Evolutionary conservation across 169 alveolate species (phyloP).

Genomic region (Toxoplasma gondii): DNA sequence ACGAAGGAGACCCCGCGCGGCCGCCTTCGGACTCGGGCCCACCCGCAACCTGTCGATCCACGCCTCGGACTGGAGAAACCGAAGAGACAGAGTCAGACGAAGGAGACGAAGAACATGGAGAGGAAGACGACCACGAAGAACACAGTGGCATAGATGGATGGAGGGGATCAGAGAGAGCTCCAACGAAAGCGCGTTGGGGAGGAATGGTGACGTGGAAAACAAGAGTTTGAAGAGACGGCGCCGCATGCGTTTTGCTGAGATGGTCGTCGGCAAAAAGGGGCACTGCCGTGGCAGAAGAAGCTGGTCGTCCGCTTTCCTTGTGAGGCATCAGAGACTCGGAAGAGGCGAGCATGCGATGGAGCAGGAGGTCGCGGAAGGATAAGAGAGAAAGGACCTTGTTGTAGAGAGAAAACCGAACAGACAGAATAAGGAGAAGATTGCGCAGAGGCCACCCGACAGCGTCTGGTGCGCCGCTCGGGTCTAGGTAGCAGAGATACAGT

Average conservation of each 20-base stretch:
- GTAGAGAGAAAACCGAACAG: background rate
- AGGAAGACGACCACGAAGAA: background rate
- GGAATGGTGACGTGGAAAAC: background rate
- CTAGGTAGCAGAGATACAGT: slow-evolving; percentile 44
- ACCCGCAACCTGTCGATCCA: no score
- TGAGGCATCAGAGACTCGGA: background rate
- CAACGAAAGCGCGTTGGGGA: background rate
- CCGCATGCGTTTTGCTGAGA: background rate
- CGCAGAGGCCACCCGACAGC: slow-evolving; percentile 63
- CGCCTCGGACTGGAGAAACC: no score
- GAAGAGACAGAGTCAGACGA: no score
- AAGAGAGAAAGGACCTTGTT: background rate
- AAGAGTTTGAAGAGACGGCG: background rate
- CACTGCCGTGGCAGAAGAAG: background rate
- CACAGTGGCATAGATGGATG: background rate
- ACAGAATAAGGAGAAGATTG: slow-evolving; percentile 13
- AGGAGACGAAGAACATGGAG: background rate
- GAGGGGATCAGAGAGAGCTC: background rate
- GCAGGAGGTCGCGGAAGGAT: slow-evolving; percentile 46
- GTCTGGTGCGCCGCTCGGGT: background rate
- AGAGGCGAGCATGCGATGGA: background rate
- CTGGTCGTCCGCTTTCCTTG: background rate
- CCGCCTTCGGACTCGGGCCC: no score
- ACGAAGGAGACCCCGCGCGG: background rate
- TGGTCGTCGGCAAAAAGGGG: background rate